These are phyloP conservation scores for Ceratocystis cubensis DNA, from an alignment of 2,329 filamentous ascomycete genomes.

Conservation along the genomic window DNA sequence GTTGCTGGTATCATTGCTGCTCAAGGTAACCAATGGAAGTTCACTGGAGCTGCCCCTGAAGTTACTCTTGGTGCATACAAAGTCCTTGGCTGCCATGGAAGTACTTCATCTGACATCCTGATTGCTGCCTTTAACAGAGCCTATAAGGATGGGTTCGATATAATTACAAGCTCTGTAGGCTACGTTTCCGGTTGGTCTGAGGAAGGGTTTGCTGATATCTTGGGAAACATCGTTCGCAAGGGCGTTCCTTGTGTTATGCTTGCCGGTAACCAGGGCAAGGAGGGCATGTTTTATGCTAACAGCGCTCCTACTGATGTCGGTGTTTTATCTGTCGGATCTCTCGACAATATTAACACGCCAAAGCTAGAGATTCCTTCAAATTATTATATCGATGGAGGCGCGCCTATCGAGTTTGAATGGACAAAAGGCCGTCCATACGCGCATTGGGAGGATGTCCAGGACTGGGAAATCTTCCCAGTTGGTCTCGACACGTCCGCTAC, in stretches of 20 bases:
- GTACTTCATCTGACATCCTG: conserved; percentile 42
- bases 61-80: conserved; percentile 45
- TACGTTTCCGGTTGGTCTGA: conserved; percentile 40
- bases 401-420: conserved; percentile 32
- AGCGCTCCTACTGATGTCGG: conserved; percentile 37
- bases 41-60: conserved; percentile 42
- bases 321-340: conserved; percentile 38
- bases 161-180: conserved; percentile 46
- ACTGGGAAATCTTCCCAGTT: conserved; percentile 38
- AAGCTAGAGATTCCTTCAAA: conserved; percentile 32
- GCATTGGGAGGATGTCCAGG: conserved; percentile 33
- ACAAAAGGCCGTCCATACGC: conserved; percentile 31
- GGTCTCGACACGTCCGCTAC: conserved; percentile 37
- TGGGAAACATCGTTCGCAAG: conserved; percentile 40
- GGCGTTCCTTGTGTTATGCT: conserved; percentile 42
- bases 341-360: conserved; percentile 37
- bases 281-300: conserved; percentile 37
- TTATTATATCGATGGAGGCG: conserved; percentile 31
- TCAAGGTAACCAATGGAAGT: conserved; percentile 36
- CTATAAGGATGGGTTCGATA: conserved; percentile 44
- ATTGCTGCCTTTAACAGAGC: conserved; percentile 48
- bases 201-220: conserved; percentile 38
- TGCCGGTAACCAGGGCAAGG: conserved; percentile 39
- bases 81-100: conserved; percentile 44
- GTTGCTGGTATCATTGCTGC: conserved; percentile 52